phyloP scores from a whole-genome alignment of 2,329 filamentous ascomycete genomes.

The Claviceps lovelessii region DNA sequence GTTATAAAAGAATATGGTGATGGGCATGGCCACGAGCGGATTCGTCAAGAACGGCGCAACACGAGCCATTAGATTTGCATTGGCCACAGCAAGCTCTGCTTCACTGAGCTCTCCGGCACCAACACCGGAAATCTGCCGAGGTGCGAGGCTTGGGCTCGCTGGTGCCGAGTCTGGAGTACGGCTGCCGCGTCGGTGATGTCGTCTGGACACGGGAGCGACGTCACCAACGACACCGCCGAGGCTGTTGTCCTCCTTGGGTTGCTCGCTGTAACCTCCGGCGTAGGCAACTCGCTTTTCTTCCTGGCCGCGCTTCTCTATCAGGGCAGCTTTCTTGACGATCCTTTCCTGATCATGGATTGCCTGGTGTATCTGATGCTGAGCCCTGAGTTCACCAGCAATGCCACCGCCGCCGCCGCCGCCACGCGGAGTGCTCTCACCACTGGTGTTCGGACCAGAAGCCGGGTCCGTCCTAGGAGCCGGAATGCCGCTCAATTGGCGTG shows the following conservation, averaged over 20 bases:
- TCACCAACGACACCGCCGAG: slow-evolving; percentile 10
- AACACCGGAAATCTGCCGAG: slow-evolving; percentile 21
- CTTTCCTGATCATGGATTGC: slow-evolving; percentile 44
- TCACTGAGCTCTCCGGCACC: slow-evolving; percentile 49
- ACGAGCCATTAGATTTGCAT: slow-evolving; percentile 75
- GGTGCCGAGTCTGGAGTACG: slow-evolving; percentile 26
- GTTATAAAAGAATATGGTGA: slow-evolving; percentile 94
- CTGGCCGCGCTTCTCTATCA: slow-evolving; percentile 59
- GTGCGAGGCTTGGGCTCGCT: slow-evolving; percentile 27
- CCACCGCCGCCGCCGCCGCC: neutral
- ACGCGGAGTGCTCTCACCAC: neutral
- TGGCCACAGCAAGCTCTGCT: slow-evolving; percentile 63
- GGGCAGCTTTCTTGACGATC: slow-evolving; percentile 60
- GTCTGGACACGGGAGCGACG: slow-evolving; percentile 7
- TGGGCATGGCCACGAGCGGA: slow-evolving; percentile 59
- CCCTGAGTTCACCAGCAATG: slow-evolving; percentile 8
- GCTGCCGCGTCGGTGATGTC: slow-evolving; percentile 17
- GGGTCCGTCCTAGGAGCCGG: slow-evolving; percentile 45
- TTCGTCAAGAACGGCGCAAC: slow-evolving; percentile 82
- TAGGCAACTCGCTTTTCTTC: slow-evolving; percentile 56
- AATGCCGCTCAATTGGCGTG: slow-evolving; percentile 75
- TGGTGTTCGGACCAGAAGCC: slow-evolving; percentile 4
- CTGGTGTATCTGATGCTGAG: slow-evolving; percentile 24
- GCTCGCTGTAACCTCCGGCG: slow-evolving; percentile 61
- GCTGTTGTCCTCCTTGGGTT: slow-evolving; percentile 32